A percentile compares a stretch with the other conserved stretches of the same genome.
phyloP scores from a whole-genome alignment of 2,329 filamentous ascomycete genomes.

The Dactylellina leptospora region DNA sequence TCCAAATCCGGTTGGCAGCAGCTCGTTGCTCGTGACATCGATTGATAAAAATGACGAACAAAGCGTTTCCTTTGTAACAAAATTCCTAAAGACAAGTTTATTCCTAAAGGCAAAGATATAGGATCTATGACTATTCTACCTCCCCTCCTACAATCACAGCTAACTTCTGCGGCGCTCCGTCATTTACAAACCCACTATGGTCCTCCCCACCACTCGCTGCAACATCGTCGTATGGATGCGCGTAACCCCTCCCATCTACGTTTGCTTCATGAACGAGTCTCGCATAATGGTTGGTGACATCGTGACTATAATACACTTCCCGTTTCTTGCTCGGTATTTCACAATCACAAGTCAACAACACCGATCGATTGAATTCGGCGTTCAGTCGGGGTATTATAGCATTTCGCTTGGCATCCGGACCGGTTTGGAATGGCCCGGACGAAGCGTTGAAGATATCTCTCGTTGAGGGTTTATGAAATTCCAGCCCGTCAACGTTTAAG shows the following conservation, averaged over 20 bases:
- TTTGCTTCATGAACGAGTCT: constrained; percentile 71
- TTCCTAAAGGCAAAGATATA: no score
- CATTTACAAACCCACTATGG: constrained; percentile 71
- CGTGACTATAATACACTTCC: constrained; percentile 68
- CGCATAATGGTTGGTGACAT: constrained; percentile 73
- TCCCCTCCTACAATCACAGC: constrained; percentile 67
- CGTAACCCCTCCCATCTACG: constrained; percentile 71
- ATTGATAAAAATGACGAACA: no score
- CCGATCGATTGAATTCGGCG: constrained; percentile 78
- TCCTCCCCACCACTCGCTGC: constrained; percentile 66
- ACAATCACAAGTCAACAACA: constrained; percentile 64
- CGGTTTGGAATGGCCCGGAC: constrained; percentile 67
- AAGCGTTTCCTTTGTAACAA: no score
- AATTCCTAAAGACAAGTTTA: no score
- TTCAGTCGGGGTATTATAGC: constrained; percentile 70
- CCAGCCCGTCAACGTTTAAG: constrained; percentile 62
- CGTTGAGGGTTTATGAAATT: constrained; percentile 68
- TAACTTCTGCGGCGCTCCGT: constrained; percentile 67
- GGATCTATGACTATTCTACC: no score
- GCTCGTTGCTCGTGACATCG: no score
- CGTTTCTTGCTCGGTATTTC: constrained; percentile 58
- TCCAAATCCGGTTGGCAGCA: no score
- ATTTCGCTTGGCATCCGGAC: constrained; percentile 59
- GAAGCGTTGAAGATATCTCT: constrained; percentile 74
- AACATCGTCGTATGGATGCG: constrained; percentile 77